Base-by-base conservation (phyloP, 495 filamentous ascomycete genomes). In the Penicillium taxi region DNA sequence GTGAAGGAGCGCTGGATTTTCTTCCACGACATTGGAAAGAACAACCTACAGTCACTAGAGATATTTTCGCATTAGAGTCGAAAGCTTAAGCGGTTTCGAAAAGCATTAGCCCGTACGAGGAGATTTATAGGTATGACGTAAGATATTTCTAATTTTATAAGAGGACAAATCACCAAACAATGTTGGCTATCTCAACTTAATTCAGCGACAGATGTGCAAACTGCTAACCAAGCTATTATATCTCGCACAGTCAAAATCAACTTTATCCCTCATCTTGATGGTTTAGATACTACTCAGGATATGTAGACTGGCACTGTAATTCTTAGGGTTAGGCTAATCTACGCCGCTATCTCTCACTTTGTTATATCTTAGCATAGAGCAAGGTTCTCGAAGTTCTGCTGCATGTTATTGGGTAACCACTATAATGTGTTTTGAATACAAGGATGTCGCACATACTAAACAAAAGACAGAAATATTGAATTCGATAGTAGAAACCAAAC, bases 31-130 rank as follows among this genome's bases (percentile, higher is more conserved):
- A 39, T 35, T 48, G 32, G 41, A 50, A 32, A 40, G 23, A 37
- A 17, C 35, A 23, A 26, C 38, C 44, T 16, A 55, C 39, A 7
- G 31, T 55, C 17, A 25, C 28, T 17, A 47, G 46, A 26, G 39
- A 50, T 39, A 27, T 29, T 3, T 60, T 52, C 32, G 43, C 36
- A 17, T 39, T 60, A 1, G 56, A 55, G 19, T 52, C 56, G 23
- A 46, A 44, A 22, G 41, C 55, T 42, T 60, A 58, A 40, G 32
- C 35, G 39, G 31, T 35, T 28, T 44, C 43, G 36, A 42, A 35
- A 16, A 45, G 43, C 25, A 53, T 45, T 21, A 41, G 52, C 33
- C 55, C 55, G 13, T 58, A 50, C 39, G 26, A 24, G 20, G 48
- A 55, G 15, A 29, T 55, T 3, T 12, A 42, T 43, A 48, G 45